Evolutionary conservation across 2,329 filamentous ascomycete genomes (phyloP).

Genomic region (Claviceps sp.): DNA sequence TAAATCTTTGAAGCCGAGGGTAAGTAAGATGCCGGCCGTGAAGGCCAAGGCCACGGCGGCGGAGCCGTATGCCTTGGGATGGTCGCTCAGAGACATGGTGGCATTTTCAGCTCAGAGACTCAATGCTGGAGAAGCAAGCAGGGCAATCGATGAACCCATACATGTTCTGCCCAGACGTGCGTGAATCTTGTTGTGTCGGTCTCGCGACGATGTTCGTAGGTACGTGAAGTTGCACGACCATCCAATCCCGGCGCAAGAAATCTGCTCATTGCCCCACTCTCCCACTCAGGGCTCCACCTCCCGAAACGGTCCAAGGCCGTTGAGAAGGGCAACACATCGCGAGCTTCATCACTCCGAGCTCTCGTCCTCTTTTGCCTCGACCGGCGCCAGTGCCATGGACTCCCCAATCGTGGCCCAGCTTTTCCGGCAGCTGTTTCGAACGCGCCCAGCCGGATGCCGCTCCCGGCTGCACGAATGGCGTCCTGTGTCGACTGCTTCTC

Average conservation of each 20-base stretch:
- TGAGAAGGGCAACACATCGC: background rate
- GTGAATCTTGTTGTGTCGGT: too few relatives aligned
- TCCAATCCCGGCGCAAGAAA: background rate
- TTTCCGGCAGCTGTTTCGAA: slow-evolving; percentile 74
- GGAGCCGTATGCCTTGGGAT: slow-evolving; percentile 48
- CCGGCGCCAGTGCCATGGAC: slow-evolving; percentile 49
- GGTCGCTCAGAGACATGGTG: slow-evolving; percentile 45
- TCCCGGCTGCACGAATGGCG: slow-evolving; percentile 7
- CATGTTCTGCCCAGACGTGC: background rate
- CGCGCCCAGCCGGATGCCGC: slow-evolving; percentile 29
- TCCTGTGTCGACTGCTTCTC: background rate
- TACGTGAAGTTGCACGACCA: background rate
- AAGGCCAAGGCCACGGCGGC: slow-evolving; percentile 62
- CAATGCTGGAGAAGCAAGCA: background rate
- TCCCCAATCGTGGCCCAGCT: slow-evolving; percentile 64
- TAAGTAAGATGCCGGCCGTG: slow-evolving; percentile 60
- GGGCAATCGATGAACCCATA: background rate
- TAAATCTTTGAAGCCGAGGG: slow-evolving; percentile 65
- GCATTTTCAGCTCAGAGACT: background rate
- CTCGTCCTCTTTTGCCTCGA: background rate
- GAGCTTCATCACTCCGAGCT: background rate
- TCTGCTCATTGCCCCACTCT: background rate
- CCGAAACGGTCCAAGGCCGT: background rate
- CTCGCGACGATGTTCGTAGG: too few relatives aligned
- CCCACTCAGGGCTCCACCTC: background rate